Conservation (phyloP, 2,329 filamentous ascomycete genomes). For the Aspergillus jensenii region DNA sequence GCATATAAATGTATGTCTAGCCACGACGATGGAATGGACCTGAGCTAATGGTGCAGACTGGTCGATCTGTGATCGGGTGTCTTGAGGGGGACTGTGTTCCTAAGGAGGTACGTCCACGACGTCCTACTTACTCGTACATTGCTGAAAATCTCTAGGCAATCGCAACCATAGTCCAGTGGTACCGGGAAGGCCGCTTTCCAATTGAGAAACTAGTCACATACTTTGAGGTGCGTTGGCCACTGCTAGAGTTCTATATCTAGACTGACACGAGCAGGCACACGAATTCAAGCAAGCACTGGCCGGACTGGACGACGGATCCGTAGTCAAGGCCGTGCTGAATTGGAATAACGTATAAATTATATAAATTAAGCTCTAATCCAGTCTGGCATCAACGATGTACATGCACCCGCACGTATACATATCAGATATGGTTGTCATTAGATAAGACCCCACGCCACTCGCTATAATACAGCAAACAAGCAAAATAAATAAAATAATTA, state of each 20-base stretch:
- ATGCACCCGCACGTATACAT: neutral
- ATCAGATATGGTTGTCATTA: neutral
- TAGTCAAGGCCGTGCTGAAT: slow-evolving; percentile 7
- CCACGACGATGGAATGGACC: neutral
- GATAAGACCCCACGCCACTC: too few relatives aligned
- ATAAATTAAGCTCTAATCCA: too few relatives aligned
- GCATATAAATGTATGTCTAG: slow-evolving; percentile 11
- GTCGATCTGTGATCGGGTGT: slow-evolving; percentile 17
- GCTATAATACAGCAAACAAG: neutral
- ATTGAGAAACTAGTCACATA: slow-evolving; percentile 15
- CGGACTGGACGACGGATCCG: neutral
- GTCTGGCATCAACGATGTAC: neutral
- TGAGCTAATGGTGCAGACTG: slow-evolving; percentile 8
- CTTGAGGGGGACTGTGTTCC: slow-evolving; percentile 21
- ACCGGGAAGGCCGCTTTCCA: slow-evolving; percentile 18
- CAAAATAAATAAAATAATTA: neutral
- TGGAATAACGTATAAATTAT: neutral
- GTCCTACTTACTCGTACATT: too few relatives aligned
- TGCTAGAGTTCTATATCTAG: neutral
- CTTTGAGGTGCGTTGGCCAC: slow-evolving; percentile 8
- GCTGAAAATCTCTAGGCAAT: slow-evolving; percentile 10
- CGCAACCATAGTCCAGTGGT: slow-evolving; percentile 20
- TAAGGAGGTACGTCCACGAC: neutral
- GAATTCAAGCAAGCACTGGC: slow-evolving; percentile 5
- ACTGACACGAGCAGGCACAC: neutral